Base-by-base conservation (phyloP, 192 early-diverging fungal genomes). In the Linnemannia hyalina region DNA sequence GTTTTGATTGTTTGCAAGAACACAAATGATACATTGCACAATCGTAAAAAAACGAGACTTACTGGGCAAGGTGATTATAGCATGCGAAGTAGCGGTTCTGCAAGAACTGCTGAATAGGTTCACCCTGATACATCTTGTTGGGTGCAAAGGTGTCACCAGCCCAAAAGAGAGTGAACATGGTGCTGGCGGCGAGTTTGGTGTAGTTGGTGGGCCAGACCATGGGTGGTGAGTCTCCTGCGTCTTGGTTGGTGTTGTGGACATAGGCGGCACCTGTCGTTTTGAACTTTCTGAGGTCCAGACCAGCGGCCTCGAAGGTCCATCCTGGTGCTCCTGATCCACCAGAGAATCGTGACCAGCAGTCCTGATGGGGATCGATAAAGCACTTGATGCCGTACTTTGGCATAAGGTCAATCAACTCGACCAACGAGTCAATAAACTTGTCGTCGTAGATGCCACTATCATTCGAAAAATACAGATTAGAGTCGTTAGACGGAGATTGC, bases 191-290 rank as follows among this genome's bases (percentile, higher is more conserved):
- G 22, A 96, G 90, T 79, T 97, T 97, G 11, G 93, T 94, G 78
- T 97, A 97, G 88, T 97, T 97, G 68, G 96, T 97, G 1, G 96
- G 96, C 96, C 96, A 97, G 11, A 94, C 91, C 91, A 93, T 92
- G 36, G 91, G 90, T 38, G 88, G 78, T 52, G 80, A 85, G 73
- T 93, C 89, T n/a, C 89, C 89, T 38, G 89, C 84, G 23, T 83
- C 82, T 26, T 87, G 88, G 42, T 94, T 90, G 6, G 90, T 91
- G 55, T 95, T 94, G 78, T 97, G 96, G 20, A 96, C 92, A 86
- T 95, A 94, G 11, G 96, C 96, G 13, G 96, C 95, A 10, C 94
- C 95, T 38, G 94, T 94, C 2, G 89, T 81, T 82, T 96, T 95
- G 77, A 97, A 97, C 55, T 92, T 83, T 44, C 85, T 91, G 11